Percentiles rank a stretch among this genome's conserved stretches.
phyloP scores from a whole-genome alignment of 805 yeast genomes.

The Wickerhamomyces bovis region DNA sequence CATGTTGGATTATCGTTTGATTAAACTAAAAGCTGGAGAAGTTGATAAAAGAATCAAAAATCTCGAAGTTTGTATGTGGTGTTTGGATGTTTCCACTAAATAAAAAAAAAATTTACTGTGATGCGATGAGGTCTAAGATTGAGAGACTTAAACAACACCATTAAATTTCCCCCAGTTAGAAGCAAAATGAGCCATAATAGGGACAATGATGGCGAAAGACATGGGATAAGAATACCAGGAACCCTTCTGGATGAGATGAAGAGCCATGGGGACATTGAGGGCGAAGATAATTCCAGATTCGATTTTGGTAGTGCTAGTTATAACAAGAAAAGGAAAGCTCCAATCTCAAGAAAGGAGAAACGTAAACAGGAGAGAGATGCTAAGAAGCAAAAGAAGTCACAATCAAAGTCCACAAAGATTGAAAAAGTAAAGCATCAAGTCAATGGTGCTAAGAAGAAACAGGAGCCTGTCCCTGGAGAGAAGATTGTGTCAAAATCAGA shows the following conservation, averaged over 20 bases:
- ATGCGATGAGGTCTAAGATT: conserved; percentile 9
- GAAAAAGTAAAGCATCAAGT: conserved; percentile 25
- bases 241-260: conserved; percentile 47
- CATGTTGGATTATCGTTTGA: conserved; percentile 9
- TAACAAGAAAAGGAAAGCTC: conserved; percentile 30
- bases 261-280: conserved; percentile 18
- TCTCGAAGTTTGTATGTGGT: neutral
- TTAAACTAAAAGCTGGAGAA: neutral
- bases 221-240: conserved; percentile 54
- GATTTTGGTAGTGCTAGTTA: conserved; percentile 18
- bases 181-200: conserved; percentile 8
- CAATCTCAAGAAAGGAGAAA: conserved; percentile 34
- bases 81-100: neutral
- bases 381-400: conserved; percentile 27
- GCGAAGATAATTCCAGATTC: conserved; percentile 35
- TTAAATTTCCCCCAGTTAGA: neutral
- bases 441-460: conserved; percentile 26
- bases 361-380: conserved; percentile 34
- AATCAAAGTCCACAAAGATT: conserved; percentile 5
- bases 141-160: neutral
- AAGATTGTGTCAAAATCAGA: conserved; percentile 5
- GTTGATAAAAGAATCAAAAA: conserved; percentile 2
- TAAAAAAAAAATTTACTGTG: conserved; percentile 4
- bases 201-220: conserved; percentile 19
- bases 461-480: conserved; percentile 14